phyloP scores from a whole-genome alignment of 768 basidiomycete genomes.

The Hydnomerulius pinastri region DNA sequence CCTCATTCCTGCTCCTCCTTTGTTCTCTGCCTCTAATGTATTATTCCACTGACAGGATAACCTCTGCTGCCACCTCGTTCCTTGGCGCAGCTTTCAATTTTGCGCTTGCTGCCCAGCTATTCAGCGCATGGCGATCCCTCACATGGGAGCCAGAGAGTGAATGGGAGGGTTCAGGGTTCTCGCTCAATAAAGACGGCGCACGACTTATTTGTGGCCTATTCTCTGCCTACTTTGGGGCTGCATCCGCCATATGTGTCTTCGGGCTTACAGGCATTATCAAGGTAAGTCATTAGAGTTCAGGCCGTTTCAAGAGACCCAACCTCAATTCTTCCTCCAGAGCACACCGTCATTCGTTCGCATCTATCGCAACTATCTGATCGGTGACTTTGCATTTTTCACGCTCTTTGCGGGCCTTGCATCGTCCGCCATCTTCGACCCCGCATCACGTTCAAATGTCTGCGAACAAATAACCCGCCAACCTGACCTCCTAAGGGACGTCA shows the following conservation, averaged over 20 bases:
- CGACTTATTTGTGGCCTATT: slow-evolving; percentile 61
- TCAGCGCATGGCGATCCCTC: slow-evolving; percentile 45
- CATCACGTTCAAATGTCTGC: slow-evolving; percentile 62
- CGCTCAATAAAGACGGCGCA: slow-evolving; percentile 43
- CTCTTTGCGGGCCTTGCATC: slow-evolving; percentile 56
- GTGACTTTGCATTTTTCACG: slow-evolving; percentile 72
- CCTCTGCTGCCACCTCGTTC: slow-evolving; percentile 39
- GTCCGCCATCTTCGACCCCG: slow-evolving; percentile 57
- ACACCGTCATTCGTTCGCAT: slow-evolving; percentile 69
- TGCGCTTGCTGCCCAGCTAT: slow-evolving; percentile 41
- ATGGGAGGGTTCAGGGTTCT: slow-evolving; percentile 46
- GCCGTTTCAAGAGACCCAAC: not conserved
- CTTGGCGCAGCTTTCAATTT: slow-evolving; percentile 44
- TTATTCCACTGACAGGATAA: slow-evolving; percentile 29
- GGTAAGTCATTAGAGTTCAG: slow-evolving; percentile 40
- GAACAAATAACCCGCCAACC: slow-evolving; percentile 76
- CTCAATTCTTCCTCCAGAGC: slow-evolving; percentile 42
- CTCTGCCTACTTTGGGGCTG: slow-evolving; percentile 65
- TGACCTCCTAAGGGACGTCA: slow-evolving; percentile 69
- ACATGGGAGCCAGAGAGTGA: slow-evolving; percentile 50
- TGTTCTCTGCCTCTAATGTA: slow-evolving; percentile 4
- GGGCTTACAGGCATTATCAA: slow-evolving; percentile 72
- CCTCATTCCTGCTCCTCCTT: slow-evolving; percentile 6
- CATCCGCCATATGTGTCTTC: slow-evolving; percentile 61
- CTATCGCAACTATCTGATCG: slow-evolving; percentile 81